Conservation (phyloP, 1,284 basidiomycete genomes). For the Trichosporon ovoides region DNA sequence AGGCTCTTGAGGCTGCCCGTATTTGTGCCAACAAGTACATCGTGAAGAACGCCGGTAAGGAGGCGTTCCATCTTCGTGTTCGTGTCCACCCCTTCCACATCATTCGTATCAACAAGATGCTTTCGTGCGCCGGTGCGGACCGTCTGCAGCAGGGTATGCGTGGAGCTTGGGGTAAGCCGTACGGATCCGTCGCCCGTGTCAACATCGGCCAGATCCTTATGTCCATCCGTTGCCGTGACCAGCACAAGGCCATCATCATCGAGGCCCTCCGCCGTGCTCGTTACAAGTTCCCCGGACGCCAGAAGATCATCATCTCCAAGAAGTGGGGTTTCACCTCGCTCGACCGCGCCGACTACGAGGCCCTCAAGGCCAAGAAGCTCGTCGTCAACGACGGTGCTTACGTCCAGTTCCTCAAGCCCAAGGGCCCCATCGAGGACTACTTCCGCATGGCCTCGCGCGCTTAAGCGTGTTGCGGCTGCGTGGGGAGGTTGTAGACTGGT, state of each 20-base stretch:
- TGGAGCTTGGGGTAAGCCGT: slow-evolving; percentile 99
- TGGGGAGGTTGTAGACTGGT: slow-evolving; percentile 16
- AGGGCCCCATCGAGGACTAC: slow-evolving; percentile 78
- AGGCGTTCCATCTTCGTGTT: slow-evolving; percentile 97
- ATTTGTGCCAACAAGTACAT: slow-evolving; percentile 99
- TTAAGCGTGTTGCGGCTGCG: slow-evolving; percentile 30
- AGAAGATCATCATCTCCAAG: slow-evolving; percentile 97
- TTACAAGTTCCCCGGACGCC: slow-evolving; percentile 99
- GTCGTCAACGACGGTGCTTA: slow-evolving; percentile 62
- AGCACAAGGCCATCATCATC: slow-evolving; percentile 80
- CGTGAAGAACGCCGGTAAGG: slow-evolving; percentile 96
- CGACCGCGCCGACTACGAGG: slow-evolving; percentile 80
- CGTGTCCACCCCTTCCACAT: slow-evolving; percentile 99
- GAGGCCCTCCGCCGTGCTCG: slow-evolving; percentile 95
- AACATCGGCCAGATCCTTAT: slow-evolving; percentile 84
- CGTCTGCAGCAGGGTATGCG: slow-evolving; percentile 97
- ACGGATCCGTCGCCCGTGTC: slow-evolving; percentile 58
- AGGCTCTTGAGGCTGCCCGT: slow-evolving; percentile 96
- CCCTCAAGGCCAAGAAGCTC: slow-evolving; percentile 81
- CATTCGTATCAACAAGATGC: slow-evolving; percentile 99
- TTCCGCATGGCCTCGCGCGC: slow-evolving; percentile 75
- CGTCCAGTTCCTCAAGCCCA: slow-evolving; percentile 78
- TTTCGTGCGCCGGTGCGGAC: slow-evolving; percentile 98
- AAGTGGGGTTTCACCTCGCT: slow-evolving; percentile 99
- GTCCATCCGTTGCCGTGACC: slow-evolving; percentile 89